These are phyloP conservation scores for Cotoneaster glaucophyllus DNA, from an alignment of 306 rosid species.

Conservation along the genomic window DNA sequence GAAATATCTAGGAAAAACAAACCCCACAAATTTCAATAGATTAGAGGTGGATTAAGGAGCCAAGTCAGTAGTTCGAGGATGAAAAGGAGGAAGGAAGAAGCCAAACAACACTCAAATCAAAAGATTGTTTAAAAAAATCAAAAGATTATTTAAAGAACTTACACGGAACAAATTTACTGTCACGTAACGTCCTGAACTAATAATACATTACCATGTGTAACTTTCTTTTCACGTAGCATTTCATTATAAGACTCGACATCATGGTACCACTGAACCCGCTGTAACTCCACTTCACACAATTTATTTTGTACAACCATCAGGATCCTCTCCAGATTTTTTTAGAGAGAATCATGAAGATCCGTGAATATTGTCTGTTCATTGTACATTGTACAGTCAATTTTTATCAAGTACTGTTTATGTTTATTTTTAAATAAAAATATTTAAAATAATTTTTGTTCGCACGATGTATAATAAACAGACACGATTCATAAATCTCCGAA, in stretches of 20 bases:
- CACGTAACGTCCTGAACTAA: accelerated
- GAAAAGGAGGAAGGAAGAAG: slow-evolving; percentile 53
- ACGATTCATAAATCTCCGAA: accelerated
- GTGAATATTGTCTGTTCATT: too few species aligned
- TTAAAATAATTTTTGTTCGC: accelerated
- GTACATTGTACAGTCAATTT: accelerated
- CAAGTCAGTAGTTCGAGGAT: slow-evolving; percentile 94
- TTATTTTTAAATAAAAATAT: too few species aligned
- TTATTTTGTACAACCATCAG: too few species aligned
- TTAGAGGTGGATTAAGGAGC: slow-evolving; percentile 38
- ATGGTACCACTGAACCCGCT: too few species aligned
- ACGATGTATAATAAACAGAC: accelerated
- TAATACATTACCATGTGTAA: too few species aligned
- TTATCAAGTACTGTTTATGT: too few species aligned
- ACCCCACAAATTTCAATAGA: slow-evolving; percentile 60
- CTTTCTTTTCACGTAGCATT: neutral
- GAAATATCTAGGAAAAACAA: slow-evolving; percentile 49
- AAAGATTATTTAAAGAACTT: too few species aligned
- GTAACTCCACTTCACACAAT: neutral
- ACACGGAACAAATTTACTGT: too few species aligned
- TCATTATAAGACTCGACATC: neutral
- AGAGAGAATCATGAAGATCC: accelerated
- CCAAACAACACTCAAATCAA: slow-evolving; percentile 66
- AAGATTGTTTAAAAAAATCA: slow-evolving; percentile 4
- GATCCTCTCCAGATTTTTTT: too few species aligned